Evolutionary conservation across 2,329 filamentous ascomycete genomes (phyloP).

Genomic region (Phialocephala sp.): DNA sequence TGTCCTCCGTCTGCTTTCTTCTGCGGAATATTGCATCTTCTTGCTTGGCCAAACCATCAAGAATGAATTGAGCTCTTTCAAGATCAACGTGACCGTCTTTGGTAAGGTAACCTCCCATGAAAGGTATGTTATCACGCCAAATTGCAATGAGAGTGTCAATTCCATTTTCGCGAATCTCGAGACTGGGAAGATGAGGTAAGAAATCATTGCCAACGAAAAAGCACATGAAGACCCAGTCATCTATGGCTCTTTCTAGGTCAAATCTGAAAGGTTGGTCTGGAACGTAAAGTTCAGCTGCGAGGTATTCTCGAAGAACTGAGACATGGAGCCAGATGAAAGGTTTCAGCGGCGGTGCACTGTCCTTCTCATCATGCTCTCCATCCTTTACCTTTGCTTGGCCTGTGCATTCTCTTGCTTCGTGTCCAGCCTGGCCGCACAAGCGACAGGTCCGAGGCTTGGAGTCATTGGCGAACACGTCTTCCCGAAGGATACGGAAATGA

Average conservation of each 20-base stretch:
- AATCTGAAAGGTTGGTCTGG: constrained; percentile 85
- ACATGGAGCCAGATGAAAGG: constrained; percentile 99
- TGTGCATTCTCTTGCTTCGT: constrained; percentile 84
- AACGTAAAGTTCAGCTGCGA: constrained; percentile 86
- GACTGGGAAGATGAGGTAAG: constrained; percentile 92
- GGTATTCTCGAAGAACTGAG: constrained; percentile 87
- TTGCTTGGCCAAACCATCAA: constrained; percentile 86
- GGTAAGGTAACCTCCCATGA: constrained; percentile 95
- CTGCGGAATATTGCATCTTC: constrained; percentile 93
- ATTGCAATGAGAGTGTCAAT: constrained; percentile 97
- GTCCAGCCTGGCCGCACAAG: constrained; percentile 90
- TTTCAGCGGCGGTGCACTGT: constrained; percentile 72
- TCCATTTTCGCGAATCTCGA: constrained; percentile 96
- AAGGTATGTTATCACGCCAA: constrained; percentile 89
- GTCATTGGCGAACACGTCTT: constrained; percentile 95
- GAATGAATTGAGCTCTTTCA: constrained; percentile 82
- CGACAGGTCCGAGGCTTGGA: constrained; percentile 82
- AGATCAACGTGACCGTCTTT: constrained; percentile 94
- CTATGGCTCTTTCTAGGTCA: constrained; percentile 90
- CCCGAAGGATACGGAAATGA: constrained; percentile 92
- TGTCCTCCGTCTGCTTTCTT: constrained; percentile 84
- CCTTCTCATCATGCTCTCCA: constrained; percentile 83
- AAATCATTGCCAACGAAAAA: constrained; percentile 99
- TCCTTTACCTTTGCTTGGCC: constrained; percentile 79
- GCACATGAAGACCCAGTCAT: constrained; percentile 99